These are phyloP conservation scores for Hypholoma sublateritium DNA, from an alignment of 768 basidiomycete genomes.

Conservation along the genomic window DNA sequence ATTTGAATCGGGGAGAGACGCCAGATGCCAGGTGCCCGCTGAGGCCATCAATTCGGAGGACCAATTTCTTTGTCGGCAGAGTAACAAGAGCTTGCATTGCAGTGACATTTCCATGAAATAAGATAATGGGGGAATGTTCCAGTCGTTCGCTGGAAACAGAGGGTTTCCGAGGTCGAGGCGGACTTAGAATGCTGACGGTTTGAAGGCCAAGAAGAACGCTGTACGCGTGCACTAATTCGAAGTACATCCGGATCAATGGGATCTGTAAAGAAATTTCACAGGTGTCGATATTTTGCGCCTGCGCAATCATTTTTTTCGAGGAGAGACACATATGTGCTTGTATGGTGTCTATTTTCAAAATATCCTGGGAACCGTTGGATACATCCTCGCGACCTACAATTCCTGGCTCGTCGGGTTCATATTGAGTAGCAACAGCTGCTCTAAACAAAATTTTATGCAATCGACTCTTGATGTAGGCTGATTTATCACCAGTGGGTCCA, in stretches of 20 bases:
- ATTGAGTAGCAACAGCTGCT: constrained; percentile 63
- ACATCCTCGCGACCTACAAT: constrained; percentile 54
- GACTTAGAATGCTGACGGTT: constrained; percentile 43
- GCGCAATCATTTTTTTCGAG: constrained; percentile 21
- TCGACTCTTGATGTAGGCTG: constrained; percentile 42
- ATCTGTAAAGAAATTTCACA: constrained; percentile 50
- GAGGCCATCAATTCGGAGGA: constrained; percentile 43
- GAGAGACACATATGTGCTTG: constrained; percentile 27
- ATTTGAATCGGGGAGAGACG: constrained; percentile 31
- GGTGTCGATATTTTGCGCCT: constrained; percentile 30
- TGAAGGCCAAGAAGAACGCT: constrained; percentile 62
- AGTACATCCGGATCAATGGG: constrained; percentile 48
- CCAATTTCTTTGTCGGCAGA: constrained; percentile 49
- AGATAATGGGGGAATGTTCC: constrained; percentile 6
- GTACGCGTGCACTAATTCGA: constrained; percentile 71
- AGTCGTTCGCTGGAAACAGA: not conserved
- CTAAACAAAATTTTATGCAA: constrained; percentile 53
- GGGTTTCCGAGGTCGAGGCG: constrained; percentile 9
- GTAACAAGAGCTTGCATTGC: constrained; percentile 47
- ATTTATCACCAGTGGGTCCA: constrained; percentile 30
- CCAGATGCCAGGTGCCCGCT: constrained; percentile 22
- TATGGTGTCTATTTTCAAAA: constrained; percentile 38
- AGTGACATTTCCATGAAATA: constrained; percentile 19
- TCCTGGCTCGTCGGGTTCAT: constrained; percentile 66
- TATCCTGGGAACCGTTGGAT: constrained; percentile 39